These are phyloP conservation scores for Zymoseptoria brevis DNA, from an alignment of 2,329 filamentous ascomycete species.

Conservation along the genomic window DNA sequence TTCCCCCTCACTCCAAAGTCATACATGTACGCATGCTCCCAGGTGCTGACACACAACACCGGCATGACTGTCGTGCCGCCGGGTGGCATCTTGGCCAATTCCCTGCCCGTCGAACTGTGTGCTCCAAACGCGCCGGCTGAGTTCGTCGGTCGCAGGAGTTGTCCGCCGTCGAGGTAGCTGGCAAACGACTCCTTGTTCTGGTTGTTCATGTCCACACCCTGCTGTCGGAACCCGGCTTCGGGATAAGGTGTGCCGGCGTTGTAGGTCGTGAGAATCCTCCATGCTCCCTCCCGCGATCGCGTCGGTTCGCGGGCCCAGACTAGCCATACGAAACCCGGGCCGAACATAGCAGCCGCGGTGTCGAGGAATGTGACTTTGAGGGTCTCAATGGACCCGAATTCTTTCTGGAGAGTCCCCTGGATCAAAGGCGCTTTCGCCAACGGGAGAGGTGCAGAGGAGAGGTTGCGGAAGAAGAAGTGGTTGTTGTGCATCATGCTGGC, in stretches of 20 bases:
- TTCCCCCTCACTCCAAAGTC: constrained; percentile 77
- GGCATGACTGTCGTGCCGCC: constrained; percentile 64
- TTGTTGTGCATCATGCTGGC: constrained; percentile 96
- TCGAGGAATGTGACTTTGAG: constrained; percentile 71
- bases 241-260: constrained; percentile 83
- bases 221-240: constrained; percentile 70
- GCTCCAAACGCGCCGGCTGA: constrained; percentile 34
- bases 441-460: constrained; percentile 19
- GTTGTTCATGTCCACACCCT: constrained; percentile 63
- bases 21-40: constrained; percentile 86
- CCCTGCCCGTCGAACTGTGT: constrained; percentile 20
- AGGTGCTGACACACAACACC: constrained; percentile 86
- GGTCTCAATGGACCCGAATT: constrained; percentile 77
- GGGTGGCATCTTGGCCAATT: constrained; percentile 44
- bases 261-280: constrained; percentile 77
- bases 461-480: constrained; percentile 64
- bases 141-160: constrained; percentile 25
- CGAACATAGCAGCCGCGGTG: constrained; percentile 86
- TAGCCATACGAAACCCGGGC: constrained; percentile 94
- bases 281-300: constrained; percentile 38
- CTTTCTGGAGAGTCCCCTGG: constrained; percentile 51
- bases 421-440: constrained; percentile 52
- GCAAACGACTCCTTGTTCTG: constrained; percentile 25
- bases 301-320: constrained; percentile 42
- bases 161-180: constrained; percentile 14